Evolutionary conservation across 805 yeast species (phyloP), one percentile per base, ranked within the genome.

Genomic region (Yarrowia osloensis): DNA sequence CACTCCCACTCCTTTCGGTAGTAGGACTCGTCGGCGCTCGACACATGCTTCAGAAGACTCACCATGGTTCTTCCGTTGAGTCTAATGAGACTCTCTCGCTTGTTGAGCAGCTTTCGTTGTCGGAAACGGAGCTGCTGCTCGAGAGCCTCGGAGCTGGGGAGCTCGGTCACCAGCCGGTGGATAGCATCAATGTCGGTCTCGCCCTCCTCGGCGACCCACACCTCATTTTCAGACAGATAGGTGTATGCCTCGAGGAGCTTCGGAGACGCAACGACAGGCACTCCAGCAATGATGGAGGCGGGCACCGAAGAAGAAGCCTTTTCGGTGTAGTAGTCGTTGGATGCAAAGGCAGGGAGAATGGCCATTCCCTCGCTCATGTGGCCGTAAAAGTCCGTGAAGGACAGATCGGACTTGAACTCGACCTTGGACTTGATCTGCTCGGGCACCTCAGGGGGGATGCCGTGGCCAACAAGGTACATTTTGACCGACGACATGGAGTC

Each of bases 221-320:
- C 54, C 33, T 31, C 54, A 24, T 33, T 26, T 13, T 22, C 33
- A 28, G 35, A 29, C 33, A 61, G 54, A 22, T 61, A 61, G 4
- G 66, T 61, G 66, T 61, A 61, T 61, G 54, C 33, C 3, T 61
- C 66, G 2, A 61, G 66, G 13, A 61, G 28, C 22, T 61, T 9
- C 66, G 33, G 54, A 17, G n/a, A 11, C 1, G 44, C 66, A 1
- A 61, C 54, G 31, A 61, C 0, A 22, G 66, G 66, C 6, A 46
- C 66, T 13, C 66, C 66, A 2, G 66, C 66, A 17, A 61, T 61
- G n/a, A 61, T 46, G 9, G 54, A 22, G 19, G 66, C 66, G 11
- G 66, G 54, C 5, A 61, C 66, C 15, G 66, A 44, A 22, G 54
- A 44, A 12, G 66, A 61, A 5, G 66, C 66, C 33, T 61, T 61